phyloP scores from a whole-genome alignment of 805 yeast genomes.

The Candida tibetensis region DNA sequence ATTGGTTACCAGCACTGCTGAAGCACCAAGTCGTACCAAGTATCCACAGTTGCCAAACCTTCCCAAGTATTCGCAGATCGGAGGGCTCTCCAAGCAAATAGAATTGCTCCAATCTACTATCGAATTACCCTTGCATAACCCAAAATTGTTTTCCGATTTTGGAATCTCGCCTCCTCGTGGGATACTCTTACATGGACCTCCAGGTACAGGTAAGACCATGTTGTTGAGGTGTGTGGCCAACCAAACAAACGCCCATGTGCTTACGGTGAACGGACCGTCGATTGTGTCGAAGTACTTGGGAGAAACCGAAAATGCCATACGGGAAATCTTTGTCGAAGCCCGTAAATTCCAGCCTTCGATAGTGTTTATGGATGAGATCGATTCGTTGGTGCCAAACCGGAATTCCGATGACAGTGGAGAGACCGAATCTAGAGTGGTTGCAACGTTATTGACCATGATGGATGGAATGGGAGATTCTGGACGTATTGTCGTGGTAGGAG shows the following conservation, averaged over 20 bases:
- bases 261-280: conserved; percentile 86
- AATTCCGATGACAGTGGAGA: conserved; percentile 86
- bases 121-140: conserved; percentile 76
- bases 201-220: conserved; percentile 97
- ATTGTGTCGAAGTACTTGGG: conserved; percentile 92
- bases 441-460: conserved; percentile 79
- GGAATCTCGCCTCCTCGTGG: conserved; percentile 95
- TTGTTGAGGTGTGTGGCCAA: conserved; percentile 77
- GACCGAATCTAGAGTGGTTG: conserved; percentile 85
- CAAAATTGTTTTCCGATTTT: conserved; percentile 73
- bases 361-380: conserved; percentile 89
- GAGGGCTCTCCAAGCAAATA: conserved; percentile 73
- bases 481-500: conserved; percentile 67
- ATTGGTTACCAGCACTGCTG: background rate
- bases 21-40: conserved; percentile 22
- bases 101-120: conserved; percentile 60
- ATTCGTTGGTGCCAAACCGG: conserved; percentile 84
- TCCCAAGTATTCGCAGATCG: conserved; percentile 55
- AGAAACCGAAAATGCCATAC: conserved; percentile 84
- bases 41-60: conserved; percentile 46
- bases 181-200: conserved; percentile 89
- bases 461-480: conserved; percentile 71
- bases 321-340: conserved; percentile 84
- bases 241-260: conserved; percentile 76
- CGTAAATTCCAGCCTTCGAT: conserved; percentile 81